Conservation (phyloP, 352 stramenopile genomes). For the Phytopythium sindhum region DNA sequence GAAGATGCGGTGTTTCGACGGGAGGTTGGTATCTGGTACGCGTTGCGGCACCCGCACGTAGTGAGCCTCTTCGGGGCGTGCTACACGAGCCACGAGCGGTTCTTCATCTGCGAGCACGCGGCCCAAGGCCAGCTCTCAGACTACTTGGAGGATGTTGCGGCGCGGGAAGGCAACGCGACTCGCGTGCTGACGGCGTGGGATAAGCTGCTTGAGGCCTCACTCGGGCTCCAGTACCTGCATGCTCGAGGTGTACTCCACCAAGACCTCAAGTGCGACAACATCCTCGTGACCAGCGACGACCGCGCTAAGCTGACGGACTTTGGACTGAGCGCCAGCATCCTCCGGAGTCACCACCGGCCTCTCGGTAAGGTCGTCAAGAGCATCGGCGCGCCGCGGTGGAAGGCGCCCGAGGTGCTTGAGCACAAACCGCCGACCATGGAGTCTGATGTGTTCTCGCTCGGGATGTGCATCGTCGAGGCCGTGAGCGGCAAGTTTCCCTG, state of each 20-base stretch:
- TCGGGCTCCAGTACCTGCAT: constrained; percentile 9
- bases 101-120: constrained; percentile 26
- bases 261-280: constrained; percentile 12
- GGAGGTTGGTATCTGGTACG: constrained; percentile 8
- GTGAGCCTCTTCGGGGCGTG: constrained; percentile 10
- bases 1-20: background rate
- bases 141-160: constrained; percentile 9
- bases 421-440: constrained; percentile 9
- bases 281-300: constrained; percentile 7
- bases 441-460: constrained; percentile 29
- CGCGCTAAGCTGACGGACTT: constrained; percentile 12
- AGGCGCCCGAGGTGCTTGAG: constrained; percentile 23
- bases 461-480: constrained; percentile 33
- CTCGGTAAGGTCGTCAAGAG: background rate
- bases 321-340: constrained; percentile 1
- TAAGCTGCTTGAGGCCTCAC: constrained; percentile 6
- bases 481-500: constrained; percentile 24
- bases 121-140: constrained; percentile 12
- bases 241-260: constrained; percentile 8
- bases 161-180: background rate
- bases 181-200: background rate
- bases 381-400: constrained; percentile 23
- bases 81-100: background rate
- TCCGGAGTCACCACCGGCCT: background rate
- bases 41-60: constrained; percentile 8